Base-by-base conservation (phyloP, 1,139 yeast genomes). In the Nematodospora anomalae region DNA sequence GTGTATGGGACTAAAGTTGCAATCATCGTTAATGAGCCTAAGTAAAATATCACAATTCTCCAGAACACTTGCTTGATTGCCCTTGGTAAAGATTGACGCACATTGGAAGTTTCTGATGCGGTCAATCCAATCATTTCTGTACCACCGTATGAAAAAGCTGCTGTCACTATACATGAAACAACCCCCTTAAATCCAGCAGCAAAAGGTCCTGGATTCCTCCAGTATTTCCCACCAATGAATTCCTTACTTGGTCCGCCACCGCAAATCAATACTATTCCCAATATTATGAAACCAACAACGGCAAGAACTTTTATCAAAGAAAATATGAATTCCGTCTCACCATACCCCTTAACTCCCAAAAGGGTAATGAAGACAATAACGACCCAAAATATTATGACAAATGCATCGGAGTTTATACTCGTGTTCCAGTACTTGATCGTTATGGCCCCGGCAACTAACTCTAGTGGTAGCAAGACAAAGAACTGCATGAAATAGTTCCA, bases 11-110 rank as follows among this genome's bases (percentile, higher is more conserved):
- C 71, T 44, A 68, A 55, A 37, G 59, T 59, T 24, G 69, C 64
- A 37, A 68, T 58, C 52, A 68, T 57, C 13, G 60, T 58, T 43
- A 68, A 58, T 8, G 72, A 60, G 15, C 64, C 59, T 44, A 68
- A 53, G 47, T 68, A 67, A 46, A 68, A 68, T 30, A 68, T 50
- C 27, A 65, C 52, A 43, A 68, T 68, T 57, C 74, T 63, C 71
- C 72, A 67, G 48, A 68, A 65, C 9, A 67, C 73, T 47, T 67
- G 73, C 50, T 67, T 67, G 45, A 62, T 66, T 22, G 74, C 73
- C 46, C 51, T 63, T 24, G 72, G 71, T 40, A 68, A 53, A 2
- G 66, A 46, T 42, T 57, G 55, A 41, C 68, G 50, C 26, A 71
- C 72, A 45, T 65, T 59, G n/a, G 49, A 53, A n/a, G 70, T 52